Evolutionary conservation across 495 filamentous ascomycete species (phyloP), one percentile per base, ranked within the genome.

Genomic region (Letharia lupina): DNA sequence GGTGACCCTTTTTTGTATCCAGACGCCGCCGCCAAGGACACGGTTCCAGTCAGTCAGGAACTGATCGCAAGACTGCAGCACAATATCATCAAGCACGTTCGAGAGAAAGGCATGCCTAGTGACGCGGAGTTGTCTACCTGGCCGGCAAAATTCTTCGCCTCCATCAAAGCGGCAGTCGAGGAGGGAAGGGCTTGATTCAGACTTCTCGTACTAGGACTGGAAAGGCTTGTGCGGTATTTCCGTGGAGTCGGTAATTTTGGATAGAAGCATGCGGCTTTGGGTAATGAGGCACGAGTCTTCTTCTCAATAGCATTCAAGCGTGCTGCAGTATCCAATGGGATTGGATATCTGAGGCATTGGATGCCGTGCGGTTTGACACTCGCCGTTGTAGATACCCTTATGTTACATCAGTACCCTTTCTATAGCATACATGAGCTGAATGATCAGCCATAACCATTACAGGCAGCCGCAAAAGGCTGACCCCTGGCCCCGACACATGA

Each of bases 1-100:
- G 78, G 78, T 6, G 92, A 98, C 68, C 84, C 86, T 2, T 98
- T 96, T 74, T 72, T 98, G 61, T 87, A 94, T 70, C 94, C 94
- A 0, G 87, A 90, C 65, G 76, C 77, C 1, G 78, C 80, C 23
- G 76, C 81, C 6, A 84, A 86, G n/a, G 82, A 80, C 45, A 83
- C 85, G 16, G 79, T 96, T 7, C 83, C 87, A 15, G 86, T 96
- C 58, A 87, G 84, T 0, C 84, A 92, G 76, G 89, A 91, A 63
- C 79, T 95, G 68, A 80, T 96, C 9, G 82, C 82, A 16, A 79
- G 89, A 60, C 89, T 96, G 60, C 81, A 96, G 66, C 79, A 83
- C 65, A 91, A 88, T 64, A 90, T 95, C 18, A 86, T 91, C 23
- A 83, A 87, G 63, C 83, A 92, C 70, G 91, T 89, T 73, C 79